Evolutionary conservation across 2,329 filamentous ascomycete genomes (phyloP), one percentile per base, ranked within the genome.

Genomic region (Emericellopsis atlantica): DNA sequence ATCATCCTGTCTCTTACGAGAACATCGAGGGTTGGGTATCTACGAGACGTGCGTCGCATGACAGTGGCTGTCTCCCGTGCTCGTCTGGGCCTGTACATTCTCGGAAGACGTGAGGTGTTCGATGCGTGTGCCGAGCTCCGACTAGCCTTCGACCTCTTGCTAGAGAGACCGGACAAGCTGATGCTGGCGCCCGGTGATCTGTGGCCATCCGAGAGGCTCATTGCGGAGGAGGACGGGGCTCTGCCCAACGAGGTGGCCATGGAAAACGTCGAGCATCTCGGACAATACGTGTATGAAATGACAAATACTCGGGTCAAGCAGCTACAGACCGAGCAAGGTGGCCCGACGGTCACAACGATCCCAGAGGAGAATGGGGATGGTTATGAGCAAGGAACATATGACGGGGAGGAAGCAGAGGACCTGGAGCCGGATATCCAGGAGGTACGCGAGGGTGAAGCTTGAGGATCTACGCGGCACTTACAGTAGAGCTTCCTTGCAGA

Each of bases 241-340:
- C 65, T 75, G 6, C 62, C 69, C 2, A 72, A 72, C 11, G 72
- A 76, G 51, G 81, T 79, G 1, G 69, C 77, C 16, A 96, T 98
- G 85, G 84, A 90, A 51, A 77, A 84, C 29, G 81, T 96, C 1
- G 90, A 98, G 65, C 92, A 98, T 64, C 61, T 98, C 31, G 92
- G 92, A 0, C 84, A 95, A 62, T 98, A 95, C 59, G 90, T 98
- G 18, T 95, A 78, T 57, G 86, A 98, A 60, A 98, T 98, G 87
- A 94, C 88, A 4, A 76, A 82, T 37, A 75, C 72, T 1, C 70
- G 62, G 53, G 48, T 74, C 31, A 60, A 67, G 53, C 69, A 76
- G 52, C 46, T 77, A 36, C 61, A 65, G 39, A 59, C 52, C 9
- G 67, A 58, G 36, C 54, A 54, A 39, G 55, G 54, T 3, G 46